These are phyloP conservation scores for Ogataea naganishii DNA, from an alignment of 805 yeast species.

Conservation along the genomic window DNA sequence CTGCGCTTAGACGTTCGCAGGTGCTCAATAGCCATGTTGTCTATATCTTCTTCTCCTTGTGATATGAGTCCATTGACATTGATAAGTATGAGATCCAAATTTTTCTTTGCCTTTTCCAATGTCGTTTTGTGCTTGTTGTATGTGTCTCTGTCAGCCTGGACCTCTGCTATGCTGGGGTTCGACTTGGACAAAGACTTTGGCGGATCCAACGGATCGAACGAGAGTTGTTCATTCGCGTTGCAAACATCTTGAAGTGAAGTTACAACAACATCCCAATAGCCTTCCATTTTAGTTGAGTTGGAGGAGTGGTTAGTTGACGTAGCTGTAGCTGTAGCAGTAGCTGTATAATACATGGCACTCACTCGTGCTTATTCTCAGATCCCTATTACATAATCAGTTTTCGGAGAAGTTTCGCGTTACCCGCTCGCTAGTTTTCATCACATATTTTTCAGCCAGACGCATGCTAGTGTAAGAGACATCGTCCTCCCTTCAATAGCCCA, in stretches of 20 bases:
- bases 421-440: too few relatives aligned
- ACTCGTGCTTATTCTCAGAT: not conserved
- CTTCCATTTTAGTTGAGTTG: slow-evolving; percentile 30
- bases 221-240: slow-evolving; percentile 46
- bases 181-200: too few relatives aligned
- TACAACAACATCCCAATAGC: slow-evolving; percentile 61
- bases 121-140: slow-evolving; percentile 48
- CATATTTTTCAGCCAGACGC: too few relatives aligned
- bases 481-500: too few relatives aligned
- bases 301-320: not conserved
- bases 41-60: slow-evolving; percentile 8
- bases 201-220: slow-evolving; percentile 34
- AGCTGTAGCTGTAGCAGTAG: not conserved
- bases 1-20: too few relatives aligned
- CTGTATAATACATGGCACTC: not conserved
- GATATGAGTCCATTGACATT: slow-evolving; percentile 40
- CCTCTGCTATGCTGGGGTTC: too few relatives aligned
- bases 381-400: not conserved
- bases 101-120: slow-evolving; percentile 40
- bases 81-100: slow-evolving; percentile 30
- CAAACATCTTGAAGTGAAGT: slow-evolving; percentile 63
- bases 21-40: not conserved
- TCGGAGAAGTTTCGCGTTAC: not conserved
- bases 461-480: too few relatives aligned
- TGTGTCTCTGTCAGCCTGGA: slow-evolving; percentile 30